Base-by-base conservation (phyloP, 208 protist species). In the Acanthamoeba healyi region DNA sequence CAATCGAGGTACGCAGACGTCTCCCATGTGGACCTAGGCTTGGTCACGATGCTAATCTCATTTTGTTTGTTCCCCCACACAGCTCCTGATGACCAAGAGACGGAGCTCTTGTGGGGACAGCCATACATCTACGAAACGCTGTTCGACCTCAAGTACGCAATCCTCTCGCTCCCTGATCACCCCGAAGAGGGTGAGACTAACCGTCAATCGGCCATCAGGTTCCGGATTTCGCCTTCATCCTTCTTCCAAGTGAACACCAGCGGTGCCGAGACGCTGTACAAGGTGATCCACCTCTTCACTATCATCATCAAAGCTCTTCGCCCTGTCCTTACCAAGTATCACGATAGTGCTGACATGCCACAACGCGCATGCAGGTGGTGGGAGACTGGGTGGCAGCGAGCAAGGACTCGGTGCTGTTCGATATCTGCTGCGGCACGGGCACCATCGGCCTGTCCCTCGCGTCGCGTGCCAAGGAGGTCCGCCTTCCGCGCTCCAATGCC, bases 241-340 rank as follows among this genome's bases (percentile, higher is more conserved):
- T 99, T 99, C 94, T 99, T 99, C 94, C 99, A 99, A 96, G 98
- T 99, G 0, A 99, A 99, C 96, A 99, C 97, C 5, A 94, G 96
- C 14, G 98, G 97, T 44, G 98, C 98, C 86, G 98, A 99, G 72
- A 29, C 94, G 5, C 95, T 99, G 94, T 97, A 99, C 44, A 97
- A 97, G 79, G 96, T 98, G 38, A 86, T 90, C 29, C 95, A 97
- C 36, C 96, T 97, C 38, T 98, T 97, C 19, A 61, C 65, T 9
- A 46, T 87, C 61, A 40, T 81, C 36, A 3, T 93, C 22, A 42
- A 92, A 4, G 38, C 19, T 34, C 12, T 14, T 88, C 34, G 82
- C 32, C 44, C 7, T 51, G 5, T 15, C 26, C 63, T 58, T 84
- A 81, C 44, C 49, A 12, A 90, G 29, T 54, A 42, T 38, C 54